Conservation (phyloP, 345 rosid species). For the Camelina neglecta region DNA sequence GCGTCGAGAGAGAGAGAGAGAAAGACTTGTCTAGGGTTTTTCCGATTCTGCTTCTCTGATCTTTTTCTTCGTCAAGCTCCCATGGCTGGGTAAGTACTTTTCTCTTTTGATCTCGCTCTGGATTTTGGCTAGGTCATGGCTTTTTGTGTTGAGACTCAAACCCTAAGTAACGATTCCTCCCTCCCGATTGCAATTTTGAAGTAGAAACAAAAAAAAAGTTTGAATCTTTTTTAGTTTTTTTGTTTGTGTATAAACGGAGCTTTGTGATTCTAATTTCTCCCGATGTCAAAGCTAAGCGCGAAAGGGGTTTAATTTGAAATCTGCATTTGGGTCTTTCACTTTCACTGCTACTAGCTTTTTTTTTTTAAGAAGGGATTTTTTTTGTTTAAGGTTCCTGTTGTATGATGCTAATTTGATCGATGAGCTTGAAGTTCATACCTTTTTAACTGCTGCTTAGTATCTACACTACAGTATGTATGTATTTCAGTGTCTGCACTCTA, state of each 20-base stretch:
- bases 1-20: constrained; percentile 2
- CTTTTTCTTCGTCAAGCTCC: constrained; percentile 29
- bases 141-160: not conserved
- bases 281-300: not conserved
- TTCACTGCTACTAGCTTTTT: constrained; percentile 14
- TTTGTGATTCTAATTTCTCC: constrained; percentile 1
- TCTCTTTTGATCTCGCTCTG: not conserved
- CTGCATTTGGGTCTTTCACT: not conserved
- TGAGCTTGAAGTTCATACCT: constrained; percentile 2
- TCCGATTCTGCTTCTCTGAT: constrained; percentile 26
- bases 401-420: not conserved
- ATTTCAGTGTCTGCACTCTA: not conserved
- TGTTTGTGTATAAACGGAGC: constrained; percentile 8
- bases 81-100: constrained; percentile 48
- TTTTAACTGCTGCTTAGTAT: constrained; percentile 6
- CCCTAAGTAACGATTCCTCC: not conserved
- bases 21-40: constrained; percentile 30
- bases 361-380: not conserved
- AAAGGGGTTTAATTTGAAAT: not conserved
- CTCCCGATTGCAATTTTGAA: not conserved
- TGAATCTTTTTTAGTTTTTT: not conserved
- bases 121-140: not conserved
- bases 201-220: constrained; percentile 2
- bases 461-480: not conserved
- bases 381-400: not conserved